phyloP scores from a whole-genome alignment of 1,139 yeast species.

The Saccharomyces hybrid region DNA sequence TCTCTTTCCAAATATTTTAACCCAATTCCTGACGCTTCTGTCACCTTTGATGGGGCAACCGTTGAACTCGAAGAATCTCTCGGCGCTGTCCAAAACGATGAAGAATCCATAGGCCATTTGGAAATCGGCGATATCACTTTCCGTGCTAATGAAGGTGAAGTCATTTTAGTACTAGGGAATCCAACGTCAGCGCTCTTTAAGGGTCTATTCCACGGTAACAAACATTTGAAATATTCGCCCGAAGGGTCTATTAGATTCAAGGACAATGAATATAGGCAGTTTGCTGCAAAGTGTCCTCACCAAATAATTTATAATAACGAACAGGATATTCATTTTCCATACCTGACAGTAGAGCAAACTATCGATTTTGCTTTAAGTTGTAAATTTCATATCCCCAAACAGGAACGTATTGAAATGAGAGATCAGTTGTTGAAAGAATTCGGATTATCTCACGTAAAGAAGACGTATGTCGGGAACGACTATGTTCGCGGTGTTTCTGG shows the following conservation, averaged over 20 bases:
- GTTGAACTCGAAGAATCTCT: constrained; percentile 9
- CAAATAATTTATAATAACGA: no score
- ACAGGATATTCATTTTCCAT: no score
- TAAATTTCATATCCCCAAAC: no score
- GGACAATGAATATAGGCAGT: constrained; percentile 22
- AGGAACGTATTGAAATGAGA: no score
- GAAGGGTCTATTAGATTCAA: constrained; percentile 24
- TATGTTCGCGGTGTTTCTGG: constrained; percentile 40
- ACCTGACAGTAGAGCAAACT: no score
- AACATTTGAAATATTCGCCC: constrained; percentile 31
- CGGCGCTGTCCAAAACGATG: constrained; percentile 5
- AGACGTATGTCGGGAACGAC: constrained; percentile 40
- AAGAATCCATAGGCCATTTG: constrained; percentile 4
- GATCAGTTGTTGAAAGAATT: no score
- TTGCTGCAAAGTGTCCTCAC: constrained; percentile 15
- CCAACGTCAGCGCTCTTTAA: constrained; percentile 21
- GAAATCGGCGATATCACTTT: constrained; percentile 18
- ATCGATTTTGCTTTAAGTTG: no score
- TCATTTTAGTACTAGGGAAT: constrained; percentile 23
- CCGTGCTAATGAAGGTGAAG: constrained; percentile 28
- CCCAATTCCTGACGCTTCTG: constrained; percentile 21
- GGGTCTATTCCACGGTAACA: constrained; percentile 16
- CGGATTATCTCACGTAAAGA: constrained; percentile 37
- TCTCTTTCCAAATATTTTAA: constrained; percentile 21
- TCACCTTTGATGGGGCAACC: constrained; percentile 22